phyloP scores from a whole-genome alignment of 2,329 filamentous ascomycete genomes.

The Fusarium poae region DNA sequence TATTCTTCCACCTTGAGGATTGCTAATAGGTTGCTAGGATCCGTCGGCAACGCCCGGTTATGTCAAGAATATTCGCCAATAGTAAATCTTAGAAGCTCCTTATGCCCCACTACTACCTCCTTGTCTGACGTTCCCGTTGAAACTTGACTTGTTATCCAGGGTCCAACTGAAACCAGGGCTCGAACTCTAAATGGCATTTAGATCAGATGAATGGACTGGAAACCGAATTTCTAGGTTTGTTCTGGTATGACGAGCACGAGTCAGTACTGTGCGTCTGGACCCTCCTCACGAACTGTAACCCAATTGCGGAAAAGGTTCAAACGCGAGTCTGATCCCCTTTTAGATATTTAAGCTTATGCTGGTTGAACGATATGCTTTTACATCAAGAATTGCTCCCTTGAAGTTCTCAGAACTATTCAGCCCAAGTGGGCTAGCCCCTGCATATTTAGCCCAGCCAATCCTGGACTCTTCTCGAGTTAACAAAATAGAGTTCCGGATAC shows the following conservation, averaged over 20 bases:
- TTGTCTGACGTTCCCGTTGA: background rate
- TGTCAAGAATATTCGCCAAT: background rate
- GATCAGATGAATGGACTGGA: background rate
- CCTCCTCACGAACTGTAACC: background rate
- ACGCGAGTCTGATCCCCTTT: background rate
- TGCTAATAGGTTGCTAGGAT: background rate
- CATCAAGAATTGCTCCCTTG: background rate
- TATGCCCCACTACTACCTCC: background rate
- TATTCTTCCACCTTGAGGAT: no score
- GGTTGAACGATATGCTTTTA: accelerated
- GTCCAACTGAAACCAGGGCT: background rate
- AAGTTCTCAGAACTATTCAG: background rate
- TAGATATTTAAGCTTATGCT: background rate
- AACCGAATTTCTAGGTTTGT: no score
- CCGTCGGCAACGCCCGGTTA: background rate
- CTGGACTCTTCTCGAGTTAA: background rate
- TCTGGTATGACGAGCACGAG: background rate
- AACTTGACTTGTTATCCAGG: background rate
- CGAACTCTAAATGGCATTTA: background rate
- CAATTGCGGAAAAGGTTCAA: background rate
- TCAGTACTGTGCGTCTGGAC: background rate
- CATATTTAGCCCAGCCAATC: background rate
- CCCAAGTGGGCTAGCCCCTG: background rate
- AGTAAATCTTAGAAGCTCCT: accelerated
- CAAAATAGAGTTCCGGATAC: background rate